These are phyloP conservation scores for Yamadazyma taylorii DNA, from an alignment of 1,139 yeast species.

Conservation along the genomic window DNA sequence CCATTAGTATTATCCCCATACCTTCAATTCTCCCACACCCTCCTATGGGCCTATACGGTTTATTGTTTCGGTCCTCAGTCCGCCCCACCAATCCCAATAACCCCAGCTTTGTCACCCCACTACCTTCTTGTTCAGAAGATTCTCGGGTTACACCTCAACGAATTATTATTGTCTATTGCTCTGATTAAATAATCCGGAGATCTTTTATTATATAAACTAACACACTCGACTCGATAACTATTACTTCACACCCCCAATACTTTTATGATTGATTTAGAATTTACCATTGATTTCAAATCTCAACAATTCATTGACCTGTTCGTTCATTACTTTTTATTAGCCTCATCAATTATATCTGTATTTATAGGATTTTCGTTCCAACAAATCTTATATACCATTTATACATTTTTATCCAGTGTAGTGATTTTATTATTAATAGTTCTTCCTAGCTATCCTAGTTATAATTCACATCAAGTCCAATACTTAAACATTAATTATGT, in stretches of 20 bases:
- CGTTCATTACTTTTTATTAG: conserved; percentile 20
- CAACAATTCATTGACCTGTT: conserved; percentile 44
- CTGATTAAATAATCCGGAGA: background rate
- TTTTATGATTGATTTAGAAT: conserved; percentile 34
- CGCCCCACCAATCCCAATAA: no score
- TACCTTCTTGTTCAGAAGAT: conserved; percentile 1
- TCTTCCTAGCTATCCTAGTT: conserved; percentile 58
- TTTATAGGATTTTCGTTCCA: conserved; percentile 47
- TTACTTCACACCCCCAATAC: no score
- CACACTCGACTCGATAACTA: background rate
- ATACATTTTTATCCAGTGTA: conserved; percentile 35
- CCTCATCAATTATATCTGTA: conserved; percentile 35
- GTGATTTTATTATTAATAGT: conserved; percentile 37
- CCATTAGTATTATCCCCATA: no score
- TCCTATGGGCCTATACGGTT: no score
- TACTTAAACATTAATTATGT: conserved; percentile 39
- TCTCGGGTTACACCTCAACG: conserved; percentile 1
- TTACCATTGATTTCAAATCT: conserved; percentile 63
- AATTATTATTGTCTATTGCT: background rate
- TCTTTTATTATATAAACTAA: background rate
- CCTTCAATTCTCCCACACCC: no score
- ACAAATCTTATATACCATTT: conserved; percentile 35
- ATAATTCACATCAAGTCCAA: conserved; percentile 43
- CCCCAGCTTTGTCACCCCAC: background rate
- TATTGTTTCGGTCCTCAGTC: no score